phyloP scores from a whole-genome alignment of 371 early-diverging fungal genomes.

The Rhizopus stolonifer region DNA sequence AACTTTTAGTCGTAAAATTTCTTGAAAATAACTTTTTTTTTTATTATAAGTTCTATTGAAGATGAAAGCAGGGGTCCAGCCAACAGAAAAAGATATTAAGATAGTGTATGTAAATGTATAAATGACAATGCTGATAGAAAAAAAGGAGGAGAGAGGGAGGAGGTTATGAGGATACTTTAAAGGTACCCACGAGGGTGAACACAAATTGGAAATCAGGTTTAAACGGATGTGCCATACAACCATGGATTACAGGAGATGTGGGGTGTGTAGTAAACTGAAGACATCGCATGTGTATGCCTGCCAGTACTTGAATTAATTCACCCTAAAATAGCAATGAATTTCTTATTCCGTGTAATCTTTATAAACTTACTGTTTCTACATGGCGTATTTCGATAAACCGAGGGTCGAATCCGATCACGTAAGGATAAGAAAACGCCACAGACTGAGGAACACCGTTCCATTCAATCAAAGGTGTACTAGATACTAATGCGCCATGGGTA shows the following conservation, averaged over 20 bases:
- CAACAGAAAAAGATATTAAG: too few species aligned
- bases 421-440: constrained; percentile 77
- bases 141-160: neutral
- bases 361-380: constrained; percentile 68
- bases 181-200: constrained; percentile 33
- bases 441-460: constrained; percentile 62
- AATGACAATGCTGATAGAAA: neutral
- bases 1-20: too few species aligned
- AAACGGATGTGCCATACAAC: constrained; percentile 48
- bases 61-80: too few species aligned
- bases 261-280: constrained; percentile 33
- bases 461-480: constrained; percentile 23
- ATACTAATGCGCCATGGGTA: constrained; percentile 43
- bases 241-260: constrained; percentile 44
- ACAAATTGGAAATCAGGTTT: constrained; percentile 46
- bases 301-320: constrained; percentile 42
- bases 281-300: constrained; percentile 47
- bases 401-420: constrained; percentile 87
- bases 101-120: too few species aligned
- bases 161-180: constrained; percentile 22
- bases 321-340: constrained; percentile 29
- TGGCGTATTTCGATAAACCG: constrained; percentile 88
- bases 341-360: neutral
- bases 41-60: too few species aligned
- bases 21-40: too few species aligned